phyloP scores from a whole-genome alignment of 1,139 yeast species.

The Saccharomyces hybrid region DNA sequence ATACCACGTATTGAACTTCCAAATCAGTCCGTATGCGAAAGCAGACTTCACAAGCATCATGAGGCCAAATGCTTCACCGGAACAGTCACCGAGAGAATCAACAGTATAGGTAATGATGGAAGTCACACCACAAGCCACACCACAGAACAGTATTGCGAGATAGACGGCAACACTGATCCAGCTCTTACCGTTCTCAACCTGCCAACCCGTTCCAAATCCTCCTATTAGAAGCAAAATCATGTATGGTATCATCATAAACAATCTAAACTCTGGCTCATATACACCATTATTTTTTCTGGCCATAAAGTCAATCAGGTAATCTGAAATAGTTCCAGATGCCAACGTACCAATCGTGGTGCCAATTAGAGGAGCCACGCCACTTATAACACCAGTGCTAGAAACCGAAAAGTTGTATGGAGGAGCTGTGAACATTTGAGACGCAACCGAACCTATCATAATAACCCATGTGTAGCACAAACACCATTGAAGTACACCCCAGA shows the following conservation, averaged over 20 bases:
- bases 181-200: background rate
- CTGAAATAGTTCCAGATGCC: background rate
- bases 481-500: background rate
- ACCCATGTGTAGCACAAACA: background rate
- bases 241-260: background rate
- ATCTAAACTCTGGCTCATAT: background rate
- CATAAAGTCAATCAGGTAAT: background rate
- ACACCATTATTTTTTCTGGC: background rate
- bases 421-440: background rate
- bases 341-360: background rate
- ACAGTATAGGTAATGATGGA: background rate
- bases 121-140: background rate
- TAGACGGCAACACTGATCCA: background rate
- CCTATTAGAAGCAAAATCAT: background rate
- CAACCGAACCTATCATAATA: background rate
- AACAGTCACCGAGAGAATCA: background rate
- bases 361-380: background rate
- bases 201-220: background rate
- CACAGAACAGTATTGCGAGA: background rate
- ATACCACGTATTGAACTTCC: background rate
- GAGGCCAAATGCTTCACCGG: background rate
- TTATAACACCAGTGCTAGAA: background rate
- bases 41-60: background rate
- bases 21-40: background rate
- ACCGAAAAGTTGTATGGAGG: background rate